phyloP scores from a whole-genome alignment of 2,329 filamentous ascomycete genomes.

The Ciborinia camelliae region DNA sequence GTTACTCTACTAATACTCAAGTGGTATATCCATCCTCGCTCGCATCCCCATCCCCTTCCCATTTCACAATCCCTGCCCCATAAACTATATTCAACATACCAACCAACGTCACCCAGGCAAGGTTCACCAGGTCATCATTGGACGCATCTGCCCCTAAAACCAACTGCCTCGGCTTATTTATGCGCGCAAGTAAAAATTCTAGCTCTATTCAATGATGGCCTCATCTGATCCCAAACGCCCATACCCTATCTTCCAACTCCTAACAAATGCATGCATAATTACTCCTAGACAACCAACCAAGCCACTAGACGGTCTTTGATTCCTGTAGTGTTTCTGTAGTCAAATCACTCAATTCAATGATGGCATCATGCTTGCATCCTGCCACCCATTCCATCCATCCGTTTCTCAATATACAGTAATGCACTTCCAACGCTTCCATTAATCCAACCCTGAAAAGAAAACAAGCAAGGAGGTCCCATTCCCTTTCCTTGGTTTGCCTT shows the following conservation, averaged over 20 bases:
- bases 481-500: not conserved
- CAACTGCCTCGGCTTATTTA: not conserved
- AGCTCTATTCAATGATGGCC: not conserved
- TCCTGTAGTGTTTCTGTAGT: not conserved
- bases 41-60: not conserved
- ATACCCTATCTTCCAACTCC: constrained; percentile 1
- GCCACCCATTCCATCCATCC: constrained; percentile 1
- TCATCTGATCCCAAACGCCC: not conserved
- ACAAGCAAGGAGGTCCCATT: not conserved
- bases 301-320: not conserved
- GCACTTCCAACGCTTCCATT: constrained; percentile 9
- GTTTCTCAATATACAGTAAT: constrained; percentile 9
- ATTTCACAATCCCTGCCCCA: not conserved
- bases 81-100: constrained; percentile 3
- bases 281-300: not conserved
- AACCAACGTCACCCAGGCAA: not conserved
- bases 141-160: too few species aligned
- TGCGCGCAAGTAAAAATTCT: not conserved
- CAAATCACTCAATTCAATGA: not conserved
- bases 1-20: not conserved
- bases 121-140: not conserved
- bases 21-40: not conserved
- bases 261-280: not conserved
- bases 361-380: not conserved
- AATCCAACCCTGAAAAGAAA: constrained; percentile 15